Conservation (phyloP, 2,329 filamentous ascomycete species). For the Xylaria sp. region DNA sequence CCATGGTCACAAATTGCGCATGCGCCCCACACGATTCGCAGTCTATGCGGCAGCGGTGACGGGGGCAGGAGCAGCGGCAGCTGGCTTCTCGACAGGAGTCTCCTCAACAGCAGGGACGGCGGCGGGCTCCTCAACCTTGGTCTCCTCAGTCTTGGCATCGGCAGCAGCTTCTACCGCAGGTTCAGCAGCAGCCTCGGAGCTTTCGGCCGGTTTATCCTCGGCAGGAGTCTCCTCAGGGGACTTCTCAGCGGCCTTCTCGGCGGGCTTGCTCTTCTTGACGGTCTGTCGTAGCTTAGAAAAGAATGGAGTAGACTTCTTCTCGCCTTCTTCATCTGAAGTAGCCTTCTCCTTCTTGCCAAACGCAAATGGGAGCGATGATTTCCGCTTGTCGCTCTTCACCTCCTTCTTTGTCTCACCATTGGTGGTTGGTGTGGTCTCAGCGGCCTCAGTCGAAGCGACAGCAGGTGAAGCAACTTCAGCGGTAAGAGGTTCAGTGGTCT, state of each 20-base stretch:
- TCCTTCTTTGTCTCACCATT: constrained; percentile 70
- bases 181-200: constrained; percentile 42
- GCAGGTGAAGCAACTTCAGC: constrained; percentile 64
- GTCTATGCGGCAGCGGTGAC: constrained; percentile 52
- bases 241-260: constrained; percentile 47
- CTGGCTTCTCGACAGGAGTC: constrained; percentile 46
- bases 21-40: constrained; percentile 38
- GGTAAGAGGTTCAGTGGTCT: constrained; percentile 66
- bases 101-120: constrained; percentile 41
- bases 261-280: constrained; percentile 51
- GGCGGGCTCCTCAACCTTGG: constrained; percentile 32
- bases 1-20: constrained; percentile 35
- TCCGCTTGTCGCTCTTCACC: constrained; percentile 80
- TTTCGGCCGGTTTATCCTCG: constrained; percentile 45
- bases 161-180: constrained; percentile 40
- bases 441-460: constrained; percentile 60
- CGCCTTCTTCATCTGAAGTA: constrained; percentile 70
- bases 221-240: constrained; percentile 38
- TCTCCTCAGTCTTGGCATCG: constrained; percentile 40
- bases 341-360: constrained; percentile 81
- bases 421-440: constrained; percentile 58
- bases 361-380: constrained; percentile 79
- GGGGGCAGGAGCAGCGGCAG: constrained; percentile 46
- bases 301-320: constrained; percentile 66
- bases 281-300: constrained; percentile 68